phyloP scores from a whole-genome alignment of 1,139 yeast genomes.

The Blastobotrys buckinghamii region DNA sequence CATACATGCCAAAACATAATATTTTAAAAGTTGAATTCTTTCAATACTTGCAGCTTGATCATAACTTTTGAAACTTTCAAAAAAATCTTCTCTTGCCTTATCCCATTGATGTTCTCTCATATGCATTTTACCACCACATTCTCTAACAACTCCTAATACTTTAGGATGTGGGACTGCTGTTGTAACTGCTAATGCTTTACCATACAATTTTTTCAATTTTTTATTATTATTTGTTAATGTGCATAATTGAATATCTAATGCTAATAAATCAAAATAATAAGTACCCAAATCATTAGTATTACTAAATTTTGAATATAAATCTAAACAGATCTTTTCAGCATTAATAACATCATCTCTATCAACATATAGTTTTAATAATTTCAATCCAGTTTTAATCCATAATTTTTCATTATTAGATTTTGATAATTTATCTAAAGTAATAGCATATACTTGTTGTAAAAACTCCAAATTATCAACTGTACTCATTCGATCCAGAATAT shows the following conservation, averaged over 20 bases:
- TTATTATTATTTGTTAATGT: conserved; percentile 37
- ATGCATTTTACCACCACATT: conserved; percentile 68
- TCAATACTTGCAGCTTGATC: conserved; percentile 70
- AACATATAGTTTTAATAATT: conserved; percentile 44
- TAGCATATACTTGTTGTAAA: conserved; percentile 28
- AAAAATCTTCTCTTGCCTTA: conserved; percentile 57
- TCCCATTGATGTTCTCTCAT: conserved; percentile 55
- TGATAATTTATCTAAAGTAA: conserved; percentile 28
- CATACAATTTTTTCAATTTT: conserved; percentile 44
- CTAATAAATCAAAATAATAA: conserved; percentile 53
- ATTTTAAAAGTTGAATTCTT: conserved; percentile 51
- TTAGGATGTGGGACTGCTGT: conserved; percentile 73
- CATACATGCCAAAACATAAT: conserved; percentile 57
- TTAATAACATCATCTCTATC: conserved; percentile 36
- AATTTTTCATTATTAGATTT: conserved; percentile 43
- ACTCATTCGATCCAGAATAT: conserved; percentile 40
- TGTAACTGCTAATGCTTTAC: conserved; percentile 43
- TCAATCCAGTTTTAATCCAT: conserved; percentile 51
- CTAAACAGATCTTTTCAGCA: conserved; percentile 39
- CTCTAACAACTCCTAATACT: conserved; percentile 63
- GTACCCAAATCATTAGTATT: conserved; percentile 28
- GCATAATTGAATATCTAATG: conserved; percentile 55
- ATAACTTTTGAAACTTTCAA: conserved; percentile 67
- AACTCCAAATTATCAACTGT: conserved; percentile 22
- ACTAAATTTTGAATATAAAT: conserved; percentile 33